Evolutionary conservation across 169 alveolate species (phyloP), one percentile per base, ranked within the genome.

Genomic region (Eimeria necatrix): DNA sequence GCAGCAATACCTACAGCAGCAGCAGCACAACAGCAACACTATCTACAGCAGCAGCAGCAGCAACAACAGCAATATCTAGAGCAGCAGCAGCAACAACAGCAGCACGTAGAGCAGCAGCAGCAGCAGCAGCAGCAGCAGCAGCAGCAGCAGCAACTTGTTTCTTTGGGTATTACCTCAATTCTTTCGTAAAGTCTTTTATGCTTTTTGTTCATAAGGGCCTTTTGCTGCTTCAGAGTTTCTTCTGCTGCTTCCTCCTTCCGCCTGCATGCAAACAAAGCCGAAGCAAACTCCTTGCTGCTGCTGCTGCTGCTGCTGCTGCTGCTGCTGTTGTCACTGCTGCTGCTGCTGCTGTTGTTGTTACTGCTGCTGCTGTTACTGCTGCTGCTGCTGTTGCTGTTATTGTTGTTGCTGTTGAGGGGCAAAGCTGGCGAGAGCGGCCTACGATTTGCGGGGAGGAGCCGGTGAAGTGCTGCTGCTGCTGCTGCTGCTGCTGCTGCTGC

Each of bases 281-380:
- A 46, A 64, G 24, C 60, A 59, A 4, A 4, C 64, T 6, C 86
- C 20, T 20, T 70, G 80, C 80, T 70, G 84, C 56, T n/a, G n/a
- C n/a, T n/a, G n/a, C n/a, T 73, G 84, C 53, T 49, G 88, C 70
- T 78, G 88, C 88, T 48, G 88, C 49, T 78, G 88, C 41, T 60
- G 49, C 70, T 20, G 70, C n/a, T 46, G 49, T 46, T n/a, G 70
- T 16, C 68, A 51, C 88, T 46, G 52, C 20, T 56, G 64, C 20
- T 14, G 20, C 8, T 14, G 14, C 64, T 56, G 64, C 14, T 8
- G 8, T 14, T 56, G 20, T 56, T 56, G 64, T 20, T 32, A 9
- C 22, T 48, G 70, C 48, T 46, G 18, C 70, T 78, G 70, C 88
- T 78, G 88, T 9, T 5, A 22, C 71, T 60, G 71, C 16, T 60